A percentile compares a stretch with the other conserved stretches of the same genome.
phyloP scores from a whole-genome alignment of 495 filamentous ascomycete genomes.

The Lentithecium fluviatile region DNA sequence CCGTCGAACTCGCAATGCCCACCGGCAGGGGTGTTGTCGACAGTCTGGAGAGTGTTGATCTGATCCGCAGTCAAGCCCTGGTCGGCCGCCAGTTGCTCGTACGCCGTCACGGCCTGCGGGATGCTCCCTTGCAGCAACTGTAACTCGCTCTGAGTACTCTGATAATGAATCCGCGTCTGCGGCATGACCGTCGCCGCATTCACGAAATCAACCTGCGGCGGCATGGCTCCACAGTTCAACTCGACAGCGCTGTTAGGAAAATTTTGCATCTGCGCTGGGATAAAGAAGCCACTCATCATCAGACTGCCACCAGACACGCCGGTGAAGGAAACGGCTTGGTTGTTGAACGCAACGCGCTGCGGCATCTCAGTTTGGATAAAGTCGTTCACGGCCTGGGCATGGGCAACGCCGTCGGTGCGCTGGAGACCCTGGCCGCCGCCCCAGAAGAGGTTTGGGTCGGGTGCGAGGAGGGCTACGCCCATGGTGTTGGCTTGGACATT shows the following conservation, averaged over 20 bases:
- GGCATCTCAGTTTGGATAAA: conserved; percentile 47
- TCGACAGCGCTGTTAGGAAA: conserved; percentile 46
- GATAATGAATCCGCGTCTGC: conserved; percentile 50
- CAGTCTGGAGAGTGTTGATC: conserved; percentile 49
- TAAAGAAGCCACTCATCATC: conserved; percentile 50
- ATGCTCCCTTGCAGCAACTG: conserved; percentile 47
- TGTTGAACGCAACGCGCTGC: conserved; percentile 49
- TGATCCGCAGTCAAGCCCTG: conserved; percentile 42
- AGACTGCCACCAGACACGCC: conserved; percentile 51
- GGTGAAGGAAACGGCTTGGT: conserved; percentile 48
- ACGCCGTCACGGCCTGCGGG: conserved; percentile 50
- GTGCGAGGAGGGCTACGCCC: conserved; percentile 51
- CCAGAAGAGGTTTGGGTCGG: conserved; percentile 53
- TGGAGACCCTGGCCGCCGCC: conserved; percentile 49
- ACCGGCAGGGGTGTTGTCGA: conserved; percentile 50
- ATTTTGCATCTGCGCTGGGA: conserved; percentile 49
- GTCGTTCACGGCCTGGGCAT: conserved; percentile 49
- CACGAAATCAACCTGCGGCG: conserved; percentile 48
- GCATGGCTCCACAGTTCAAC: conserved; percentile 51
- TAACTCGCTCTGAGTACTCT: conserved; percentile 51
- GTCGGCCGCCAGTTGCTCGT: conserved; percentile 44
- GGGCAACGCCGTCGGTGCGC: conserved; percentile 52
- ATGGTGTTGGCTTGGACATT: conserved; percentile 48
- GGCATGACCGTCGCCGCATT: conserved; percentile 40
- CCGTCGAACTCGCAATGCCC: conserved; percentile 56